These are phyloP conservation scores for Dactylella cylindrospora DNA, from an alignment of 2,329 filamentous ascomycete genomes.

Conservation along the genomic window DNA sequence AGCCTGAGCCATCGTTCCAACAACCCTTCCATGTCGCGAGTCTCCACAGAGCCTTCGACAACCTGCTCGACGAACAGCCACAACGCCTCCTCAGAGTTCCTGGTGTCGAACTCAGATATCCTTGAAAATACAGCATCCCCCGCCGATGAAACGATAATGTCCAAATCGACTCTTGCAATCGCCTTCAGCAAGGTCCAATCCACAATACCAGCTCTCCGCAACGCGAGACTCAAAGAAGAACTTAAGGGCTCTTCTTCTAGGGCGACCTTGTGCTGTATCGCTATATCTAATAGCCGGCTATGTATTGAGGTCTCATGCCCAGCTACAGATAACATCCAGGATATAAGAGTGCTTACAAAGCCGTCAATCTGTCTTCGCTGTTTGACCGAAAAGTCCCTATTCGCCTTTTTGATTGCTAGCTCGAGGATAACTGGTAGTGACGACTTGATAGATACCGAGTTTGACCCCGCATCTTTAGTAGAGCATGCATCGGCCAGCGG, in stretches of 20 bases:
- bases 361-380: conserved; percentile 34
- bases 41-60: conserved; percentile 17
- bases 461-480: not conserved
- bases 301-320: conserved; percentile 11
- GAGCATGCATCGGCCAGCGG: conserved; percentile 10
- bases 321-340: conserved; percentile 34
- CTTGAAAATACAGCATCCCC: conserved; percentile 16
- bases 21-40: conserved; percentile 26
- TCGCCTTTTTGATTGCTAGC: conserved; percentile 31
- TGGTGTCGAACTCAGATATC: conserved; percentile 14
- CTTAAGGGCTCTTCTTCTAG: conserved; percentile 12
- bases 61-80: conserved; percentile 28
- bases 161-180: conserved; percentile 31
- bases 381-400: conserved; percentile 27
- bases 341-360: conserved; percentile 29
- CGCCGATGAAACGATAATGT: conserved; percentile 15
- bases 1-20: conserved; percentile 18
- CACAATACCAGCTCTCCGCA: not conserved
- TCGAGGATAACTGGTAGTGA: conserved; percentile 16
- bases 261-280: conserved; percentile 19
- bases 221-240: conserved; percentile 14
- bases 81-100: conserved; percentile 2
- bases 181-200: conserved; percentile 24
- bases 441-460: not conserved
- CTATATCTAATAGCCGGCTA: conserved; percentile 24